Percentiles rank a stretch among this genome's conserved stretches.
These are phyloP conservation scores for Boletus sp. DNA, from an alignment of 768 basidiomycete species.

Conservation along the genomic window DNA sequence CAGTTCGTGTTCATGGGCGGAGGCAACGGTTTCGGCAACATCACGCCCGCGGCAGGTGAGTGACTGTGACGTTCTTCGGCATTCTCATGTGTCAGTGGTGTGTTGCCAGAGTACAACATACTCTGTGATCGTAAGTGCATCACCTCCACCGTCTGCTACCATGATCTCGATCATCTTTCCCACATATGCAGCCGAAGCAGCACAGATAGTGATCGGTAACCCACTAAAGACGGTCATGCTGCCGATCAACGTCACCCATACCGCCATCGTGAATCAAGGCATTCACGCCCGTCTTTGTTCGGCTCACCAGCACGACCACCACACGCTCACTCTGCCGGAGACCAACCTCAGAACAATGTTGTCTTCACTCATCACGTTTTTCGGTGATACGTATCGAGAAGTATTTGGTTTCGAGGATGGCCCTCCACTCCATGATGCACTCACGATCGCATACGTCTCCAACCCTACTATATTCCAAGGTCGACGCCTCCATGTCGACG, in stretches of 20 bases:
- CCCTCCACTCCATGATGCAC: slow-evolving; percentile 84
- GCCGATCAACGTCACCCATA: slow-evolving; percentile 87
- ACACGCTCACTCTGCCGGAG: slow-evolving; percentile 17
- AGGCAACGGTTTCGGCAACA: slow-evolving; percentile 82
- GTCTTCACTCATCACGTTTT: slow-evolving; percentile 72
- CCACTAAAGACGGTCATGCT: slow-evolving; percentile 74
- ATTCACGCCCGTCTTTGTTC: slow-evolving; percentile 57
- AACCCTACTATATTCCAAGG: slow-evolving; percentile 63
- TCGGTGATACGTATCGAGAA: slow-evolving; percentile 67
- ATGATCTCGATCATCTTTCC: neutral
- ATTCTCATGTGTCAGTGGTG: neutral
- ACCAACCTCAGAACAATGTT: slow-evolving; percentile 66
- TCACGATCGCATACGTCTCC: slow-evolving; percentile 76
- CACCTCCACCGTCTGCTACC: neutral
- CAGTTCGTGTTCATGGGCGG: slow-evolving; percentile 81
- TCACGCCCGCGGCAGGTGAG: slow-evolving; percentile 69
- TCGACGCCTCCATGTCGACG: slow-evolving; percentile 73
- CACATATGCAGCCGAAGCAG: slow-evolving; percentile 61
- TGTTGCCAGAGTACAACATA: slow-evolving; percentile 69
- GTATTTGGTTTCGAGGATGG: slow-evolving; percentile 83
- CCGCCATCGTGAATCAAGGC: slow-evolving; percentile 64
- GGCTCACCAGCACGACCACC: slow-evolving; percentile 31
- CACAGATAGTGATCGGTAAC: slow-evolving; percentile 74
- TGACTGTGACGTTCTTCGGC: neutral
- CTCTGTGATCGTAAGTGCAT: slow-evolving; percentile 71